Evolutionary conservation across 2,329 filamentous ascomycete species (phyloP).

Genomic region (Neurospora sp.): DNA sequence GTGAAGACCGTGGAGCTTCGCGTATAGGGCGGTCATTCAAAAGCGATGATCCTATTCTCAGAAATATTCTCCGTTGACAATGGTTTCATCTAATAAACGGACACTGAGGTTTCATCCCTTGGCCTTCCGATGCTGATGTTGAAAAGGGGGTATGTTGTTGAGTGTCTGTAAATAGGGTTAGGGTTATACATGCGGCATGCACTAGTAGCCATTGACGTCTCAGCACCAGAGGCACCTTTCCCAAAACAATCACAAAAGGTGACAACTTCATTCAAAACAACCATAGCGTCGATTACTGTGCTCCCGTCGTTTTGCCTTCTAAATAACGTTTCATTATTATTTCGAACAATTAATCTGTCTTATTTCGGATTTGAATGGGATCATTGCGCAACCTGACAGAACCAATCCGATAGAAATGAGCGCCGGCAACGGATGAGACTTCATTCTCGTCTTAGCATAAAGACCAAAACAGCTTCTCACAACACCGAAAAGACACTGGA

Average conservation of each 20-base stretch:
- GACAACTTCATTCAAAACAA: background rate
- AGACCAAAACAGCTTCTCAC: background rate
- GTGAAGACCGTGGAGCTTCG: background rate
- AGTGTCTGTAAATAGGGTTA: conserved; percentile 2
- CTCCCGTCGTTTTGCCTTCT: background rate
- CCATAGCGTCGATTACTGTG: background rate
- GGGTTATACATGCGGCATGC: conserved; percentile 2
- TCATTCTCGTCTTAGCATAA: background rate
- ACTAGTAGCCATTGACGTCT: background rate
- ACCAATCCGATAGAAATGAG: background rate
- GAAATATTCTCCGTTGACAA: no score
- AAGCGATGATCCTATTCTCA: no score
- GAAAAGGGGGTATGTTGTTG: background rate
- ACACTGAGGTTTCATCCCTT: background rate
- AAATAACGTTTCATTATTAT: background rate
- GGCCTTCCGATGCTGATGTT: background rate
- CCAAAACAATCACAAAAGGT: background rate
- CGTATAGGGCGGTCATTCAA: background rate
- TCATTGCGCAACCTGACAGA: background rate
- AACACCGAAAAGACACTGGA: background rate
- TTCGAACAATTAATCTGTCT: background rate
- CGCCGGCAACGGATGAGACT: background rate
- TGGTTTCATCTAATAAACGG: background rate
- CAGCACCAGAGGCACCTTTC: background rate
- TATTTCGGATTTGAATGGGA: background rate